These are phyloP conservation scores for Ogataea corticis DNA, from an alignment of 805 yeast species.

Conservation along the genomic window DNA sequence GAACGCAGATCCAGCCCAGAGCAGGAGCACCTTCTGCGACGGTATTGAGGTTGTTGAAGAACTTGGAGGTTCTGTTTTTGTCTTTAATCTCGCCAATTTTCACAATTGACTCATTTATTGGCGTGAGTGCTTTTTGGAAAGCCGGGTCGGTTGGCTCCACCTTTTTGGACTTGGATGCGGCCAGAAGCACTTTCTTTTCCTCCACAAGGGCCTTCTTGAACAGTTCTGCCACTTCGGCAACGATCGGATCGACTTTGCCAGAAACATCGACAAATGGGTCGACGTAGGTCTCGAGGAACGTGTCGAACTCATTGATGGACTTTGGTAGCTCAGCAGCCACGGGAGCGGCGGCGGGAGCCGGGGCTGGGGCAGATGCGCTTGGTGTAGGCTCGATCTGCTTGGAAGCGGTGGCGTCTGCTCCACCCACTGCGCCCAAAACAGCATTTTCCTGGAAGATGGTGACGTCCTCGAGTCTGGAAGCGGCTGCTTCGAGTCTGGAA, in stretches of 20 bases:
- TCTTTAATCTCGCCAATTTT: conserved; percentile 69
- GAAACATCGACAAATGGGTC: conserved; percentile 61
- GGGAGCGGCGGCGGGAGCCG: conserved; percentile 16
- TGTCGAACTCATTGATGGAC: conserved; percentile 53
- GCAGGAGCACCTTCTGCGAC: conserved; percentile 88
- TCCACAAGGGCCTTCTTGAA: conserved; percentile 55
- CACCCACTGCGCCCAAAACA: conserved; percentile 2
- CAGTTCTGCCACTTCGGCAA: conserved; percentile 54
- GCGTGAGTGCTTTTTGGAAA: conserved; percentile 58
- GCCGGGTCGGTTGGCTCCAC: conserved; percentile 59
- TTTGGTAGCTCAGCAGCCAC: conserved; percentile 38
- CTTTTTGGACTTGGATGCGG: conserved; percentile 61
- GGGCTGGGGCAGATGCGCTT: conserved; percentile 18
- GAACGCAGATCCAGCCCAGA: conserved; percentile 84
- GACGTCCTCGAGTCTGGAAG: conserved; percentile 87
- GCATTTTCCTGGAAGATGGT: conserved; percentile 71
- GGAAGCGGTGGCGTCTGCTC: background rate
- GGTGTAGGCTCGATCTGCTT: background rate
- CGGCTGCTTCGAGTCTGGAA: conserved; percentile 82
- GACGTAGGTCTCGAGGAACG: conserved; percentile 51
- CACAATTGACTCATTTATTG: conserved; percentile 63
- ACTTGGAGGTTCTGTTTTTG: conserved; percentile 64
- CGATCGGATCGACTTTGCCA: conserved; percentile 52
- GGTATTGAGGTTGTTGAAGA: conserved; percentile 72
- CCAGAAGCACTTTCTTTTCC: conserved; percentile 58